A percentile compares a stretch with the other conserved stretches of the same genome.
Conservation (phyloP, 179 eudicot genomes). For the Corrigiola litoralis region DNA sequence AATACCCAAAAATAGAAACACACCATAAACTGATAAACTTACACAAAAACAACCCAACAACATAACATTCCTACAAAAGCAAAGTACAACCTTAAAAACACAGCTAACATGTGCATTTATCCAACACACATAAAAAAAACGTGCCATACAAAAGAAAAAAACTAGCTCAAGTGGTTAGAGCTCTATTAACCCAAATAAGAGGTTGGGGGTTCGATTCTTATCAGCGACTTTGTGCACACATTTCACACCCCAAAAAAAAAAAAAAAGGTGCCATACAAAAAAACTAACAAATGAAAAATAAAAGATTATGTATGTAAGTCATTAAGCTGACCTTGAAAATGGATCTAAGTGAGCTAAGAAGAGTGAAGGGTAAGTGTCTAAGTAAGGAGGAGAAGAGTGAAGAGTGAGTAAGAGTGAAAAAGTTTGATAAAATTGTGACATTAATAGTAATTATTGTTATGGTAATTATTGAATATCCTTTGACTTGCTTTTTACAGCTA, state of each 20-base stretch:
- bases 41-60: constrained; percentile 1
- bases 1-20: constrained; percentile 15
- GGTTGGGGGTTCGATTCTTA: too few relatives aligned
- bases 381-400: not conserved
- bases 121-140: not conserved
- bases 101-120: too few relatives aligned
- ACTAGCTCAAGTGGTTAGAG: too few relatives aligned
- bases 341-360: constrained; percentile 17
- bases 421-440: constrained; percentile 14
- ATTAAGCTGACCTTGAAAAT: constrained; percentile 15
- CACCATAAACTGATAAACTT: constrained; percentile 1
- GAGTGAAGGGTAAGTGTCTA: not conserved
- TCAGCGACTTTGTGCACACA: too few relatives aligned
- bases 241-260: too few relatives aligned
- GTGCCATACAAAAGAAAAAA: not conserved
- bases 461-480: not conserved
- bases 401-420: not conserved
- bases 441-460: not conserved
- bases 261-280: not conserved
- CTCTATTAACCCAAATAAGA: too few relatives aligned
- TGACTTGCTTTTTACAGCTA: constrained; percentile 8
- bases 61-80: not conserved
- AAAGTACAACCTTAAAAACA: not conserved
- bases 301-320: not conserved
- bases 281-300: too few relatives aligned